Base-by-base conservation (phyloP, 805 yeast genomes). In the Kluyveromyces nonfermentans region DNA sequence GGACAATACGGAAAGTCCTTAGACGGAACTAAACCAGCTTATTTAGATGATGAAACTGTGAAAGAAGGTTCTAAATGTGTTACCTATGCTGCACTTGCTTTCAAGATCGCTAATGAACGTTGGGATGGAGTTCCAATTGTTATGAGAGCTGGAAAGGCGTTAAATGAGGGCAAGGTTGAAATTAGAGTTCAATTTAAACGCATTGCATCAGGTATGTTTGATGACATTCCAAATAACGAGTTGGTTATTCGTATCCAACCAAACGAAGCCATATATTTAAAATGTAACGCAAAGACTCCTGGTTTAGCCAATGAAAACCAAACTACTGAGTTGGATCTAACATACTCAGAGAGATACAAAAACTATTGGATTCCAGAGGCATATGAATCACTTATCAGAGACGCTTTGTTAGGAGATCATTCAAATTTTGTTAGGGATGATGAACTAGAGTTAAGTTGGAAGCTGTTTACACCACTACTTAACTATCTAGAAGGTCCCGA, bases 41-140 rank as follows among this genome's bases (percentile, higher is more conserved):
- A 93, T 68, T 63, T 81, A 48, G 98, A 93, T 61, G 98, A 93
- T 63, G 87, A 82, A 36, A 85, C 97, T 15, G 97, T 93, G 47
- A 73, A 80, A 51, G 70, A 75, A 42, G 80, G 74, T 50, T 86
- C 96, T 44, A 85, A 84, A 64, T 84, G 95, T 61, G 87, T 88
- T 45, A 93, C 98, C 4, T 93, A 76, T 64, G 96, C 97, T 10
- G 96, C 96, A 2, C 60, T 93, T 46, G 76, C 81, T 18, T 60
- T 90, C 49, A 70, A 80, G 51, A 85, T 93, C 64, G 73, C 80
- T 57, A 93, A 89, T 65, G 97, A 93, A 68, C 80, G 97, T 62
- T 93, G 98, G 98, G 93, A 85, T 50, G 97, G 97, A 58, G 97
- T 93, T 37, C 98, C 98, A 44, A 78, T 93, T 60, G 82, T 93